Base-by-base conservation (phyloP, 305 asterid species). In the Petunia hybrid region DNA sequence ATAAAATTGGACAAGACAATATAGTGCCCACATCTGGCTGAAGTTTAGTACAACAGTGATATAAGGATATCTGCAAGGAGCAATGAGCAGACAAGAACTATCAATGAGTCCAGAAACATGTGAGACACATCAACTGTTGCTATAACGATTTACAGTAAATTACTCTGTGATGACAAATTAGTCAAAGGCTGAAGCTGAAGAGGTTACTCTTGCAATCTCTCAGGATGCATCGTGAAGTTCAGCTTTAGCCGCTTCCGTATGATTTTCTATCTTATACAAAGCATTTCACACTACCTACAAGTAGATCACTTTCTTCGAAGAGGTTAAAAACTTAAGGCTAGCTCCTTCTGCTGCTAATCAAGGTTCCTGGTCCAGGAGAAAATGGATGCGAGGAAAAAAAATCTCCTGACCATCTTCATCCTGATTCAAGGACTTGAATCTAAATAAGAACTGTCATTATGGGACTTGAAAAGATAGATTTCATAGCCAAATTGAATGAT, bases 21-120 rank as follows among this genome's bases (percentile, higher is more conserved):
- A 94, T 66, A 95, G 76, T 8, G 99, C 99, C 98, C 98, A 92
- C 97, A 92, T 92, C 88, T 92, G 99, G 83, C 99, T 91, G 88
- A 95, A 95, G 85, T 94, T 94, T 83, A 91, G 79, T 63, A 94
- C 91, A 31, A 87, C 86, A 5, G 98, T 90, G 56, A 95, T 83
- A 78, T 95, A 94, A 0, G 97, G 97, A 84, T 94, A 95, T 91
- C 97, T 93, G 91, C 83, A 83, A 82, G 77, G 45, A 81, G 76
- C 71, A 73, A 48, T 59, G 2, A 6, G 59, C 39, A 6, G 64
- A 64, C 10, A 31, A 82, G 13, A 5, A 14, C 10, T 35, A 14
- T 14, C 13, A 36, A 53, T 55, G 36, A 35, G 6, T 45, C 63
- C 2, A 4, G 53, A 53, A 79, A 9, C 6, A 43, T 8, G 3